Evolutionary conservation across 2,329 filamentous ascomycete species (phyloP).

Genomic region (Xylaria polymorpha): DNA sequence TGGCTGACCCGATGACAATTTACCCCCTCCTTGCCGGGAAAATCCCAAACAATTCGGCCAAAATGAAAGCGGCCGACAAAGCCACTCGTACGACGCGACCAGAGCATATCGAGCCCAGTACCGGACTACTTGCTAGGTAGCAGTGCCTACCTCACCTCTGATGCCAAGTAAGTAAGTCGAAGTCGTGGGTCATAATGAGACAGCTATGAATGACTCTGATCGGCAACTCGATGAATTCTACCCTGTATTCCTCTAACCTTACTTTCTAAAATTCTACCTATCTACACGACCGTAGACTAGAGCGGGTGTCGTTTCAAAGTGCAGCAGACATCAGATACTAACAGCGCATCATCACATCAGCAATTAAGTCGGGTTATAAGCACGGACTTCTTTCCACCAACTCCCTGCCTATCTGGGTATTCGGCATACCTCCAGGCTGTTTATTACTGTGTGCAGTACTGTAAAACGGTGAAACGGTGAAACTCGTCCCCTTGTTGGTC

Average conservation of each 20-base stretch:
- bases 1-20: slow-evolving; percentile 37
- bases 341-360: slow-evolving; percentile 1
- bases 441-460: slow-evolving; percentile 6
- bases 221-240: background rate
- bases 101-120: background rate
- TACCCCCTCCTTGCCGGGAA: slow-evolving; percentile 33
- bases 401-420: background rate
- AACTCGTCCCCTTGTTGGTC: slow-evolving; percentile 23
- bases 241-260: background rate
- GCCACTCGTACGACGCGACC: slow-evolving; percentile 37
- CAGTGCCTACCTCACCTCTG: background rate
- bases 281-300: too few relatives aligned
- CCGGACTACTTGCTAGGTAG: background rate
- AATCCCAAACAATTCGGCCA: slow-evolving; percentile 40
- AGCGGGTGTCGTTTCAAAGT: background rate
- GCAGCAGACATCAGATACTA: background rate
- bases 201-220: background rate
- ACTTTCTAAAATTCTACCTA: too few relatives aligned
- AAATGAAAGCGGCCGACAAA: slow-evolving; percentile 39
- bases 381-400: slow-evolving; percentile 1
- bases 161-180: background rate
- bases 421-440: background rate
- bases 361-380: slow-evolving; percentile 9
- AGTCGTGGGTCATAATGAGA: background rate
- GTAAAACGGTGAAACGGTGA: slow-evolving; percentile 7